phyloP scores from a whole-genome alignment of 176 grass and related monocot genomes.

The Paspalum vaginatum region DNA sequence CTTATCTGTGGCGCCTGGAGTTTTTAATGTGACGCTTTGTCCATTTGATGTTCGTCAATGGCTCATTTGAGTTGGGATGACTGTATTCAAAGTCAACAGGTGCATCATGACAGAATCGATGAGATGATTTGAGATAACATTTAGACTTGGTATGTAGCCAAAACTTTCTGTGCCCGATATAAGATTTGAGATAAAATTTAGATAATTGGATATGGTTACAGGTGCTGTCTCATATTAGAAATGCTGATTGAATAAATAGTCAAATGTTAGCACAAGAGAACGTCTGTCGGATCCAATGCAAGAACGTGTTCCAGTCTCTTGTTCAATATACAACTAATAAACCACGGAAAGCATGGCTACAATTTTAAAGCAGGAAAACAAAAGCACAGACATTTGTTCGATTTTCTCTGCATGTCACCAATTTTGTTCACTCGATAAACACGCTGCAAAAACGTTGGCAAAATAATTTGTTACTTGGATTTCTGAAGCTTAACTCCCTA shows the following conservation, averaged over 20 bases:
- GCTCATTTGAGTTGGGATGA: neutral
- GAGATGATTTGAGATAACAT: neutral
- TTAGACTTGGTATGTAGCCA: neutral
- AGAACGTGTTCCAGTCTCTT: no score
- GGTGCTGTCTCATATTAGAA: neutral
- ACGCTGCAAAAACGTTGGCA: neutral
- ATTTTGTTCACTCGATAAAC: neutral
- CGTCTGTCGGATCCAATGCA: neutral
- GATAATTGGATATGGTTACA: neutral
- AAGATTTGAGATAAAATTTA: neutral
- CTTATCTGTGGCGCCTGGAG: neutral
- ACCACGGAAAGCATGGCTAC: no score
- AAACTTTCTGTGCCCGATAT: neutral
- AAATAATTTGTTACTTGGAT: neutral
- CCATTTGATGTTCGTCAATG: neutral
- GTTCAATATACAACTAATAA: no score
- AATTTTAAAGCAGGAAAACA: neutral
- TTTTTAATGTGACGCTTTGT: neutral
- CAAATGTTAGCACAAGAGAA: neutral
- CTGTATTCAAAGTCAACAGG: neutral
- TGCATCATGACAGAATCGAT: neutral
- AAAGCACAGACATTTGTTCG: neutral
- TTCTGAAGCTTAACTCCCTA: neutral
- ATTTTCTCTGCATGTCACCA: neutral
- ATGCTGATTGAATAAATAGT: neutral